Conservation (phyloP, 345 rosid genomes). For the Trapa incisa region DNA sequence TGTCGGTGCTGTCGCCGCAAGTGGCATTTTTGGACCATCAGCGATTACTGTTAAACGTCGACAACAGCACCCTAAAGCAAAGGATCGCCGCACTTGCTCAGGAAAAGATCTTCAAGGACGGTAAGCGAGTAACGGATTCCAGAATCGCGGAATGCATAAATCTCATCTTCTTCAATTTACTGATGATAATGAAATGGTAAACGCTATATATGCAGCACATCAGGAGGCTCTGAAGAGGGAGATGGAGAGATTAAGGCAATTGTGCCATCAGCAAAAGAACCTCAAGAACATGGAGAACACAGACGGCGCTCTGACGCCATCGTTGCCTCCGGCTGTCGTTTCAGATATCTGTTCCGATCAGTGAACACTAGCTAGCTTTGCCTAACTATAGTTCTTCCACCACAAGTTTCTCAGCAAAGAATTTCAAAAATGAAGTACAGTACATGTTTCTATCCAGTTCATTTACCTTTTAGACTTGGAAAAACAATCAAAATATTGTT, state of each 20-base stretch:
- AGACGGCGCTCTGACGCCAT: conserved; percentile 11
- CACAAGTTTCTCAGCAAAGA: background rate
- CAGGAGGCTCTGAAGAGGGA: conserved; percentile 80
- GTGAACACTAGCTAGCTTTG: conserved; percentile 20
- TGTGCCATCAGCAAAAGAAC: conserved; percentile 42
- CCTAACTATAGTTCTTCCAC: background rate
- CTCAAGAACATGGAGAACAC: conserved; percentile 18
- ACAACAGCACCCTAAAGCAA: conserved; percentile 81
- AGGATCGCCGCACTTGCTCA: conserved; percentile 88
- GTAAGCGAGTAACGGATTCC: conserved; percentile 16
- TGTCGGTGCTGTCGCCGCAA: conserved; percentile 71
- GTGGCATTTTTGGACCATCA: conserved; percentile 85
- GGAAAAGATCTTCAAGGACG: conserved; percentile 88
- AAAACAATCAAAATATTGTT: background rate
- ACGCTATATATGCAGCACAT: conserved; percentile 37
- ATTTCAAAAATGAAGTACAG: background rate
- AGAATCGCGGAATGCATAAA: no score
- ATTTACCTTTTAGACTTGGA: background rate
- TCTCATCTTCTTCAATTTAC: no score
- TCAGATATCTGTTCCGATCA: conserved; percentile 12
- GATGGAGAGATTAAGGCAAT: conserved; percentile 75
- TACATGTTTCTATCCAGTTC: background rate
- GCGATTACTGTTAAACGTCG: conserved; percentile 68
- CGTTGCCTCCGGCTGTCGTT: conserved; percentile 1
- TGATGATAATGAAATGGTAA: no score